phyloP scores from a whole-genome alignment of 2,329 filamentous ascomycete genomes.

The Penicillium griseofulvum region DNA sequence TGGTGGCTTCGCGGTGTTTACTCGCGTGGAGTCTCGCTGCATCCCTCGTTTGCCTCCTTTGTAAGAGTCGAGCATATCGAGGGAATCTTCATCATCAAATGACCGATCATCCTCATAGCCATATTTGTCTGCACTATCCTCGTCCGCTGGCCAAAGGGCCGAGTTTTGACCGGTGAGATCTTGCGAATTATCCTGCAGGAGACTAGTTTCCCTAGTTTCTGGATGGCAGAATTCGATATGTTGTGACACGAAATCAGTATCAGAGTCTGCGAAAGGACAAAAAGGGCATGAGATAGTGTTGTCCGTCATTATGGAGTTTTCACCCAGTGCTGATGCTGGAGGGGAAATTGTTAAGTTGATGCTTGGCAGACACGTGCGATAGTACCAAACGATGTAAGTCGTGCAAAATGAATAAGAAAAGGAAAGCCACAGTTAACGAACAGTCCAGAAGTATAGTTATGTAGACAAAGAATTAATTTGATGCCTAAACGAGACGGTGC shows the following conservation, averaged over 20 bases:
- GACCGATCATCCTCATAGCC: conserved; percentile 5
- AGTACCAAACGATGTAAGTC: neutral
- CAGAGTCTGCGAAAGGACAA: conserved; percentile 44
- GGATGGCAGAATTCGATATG: conserved; percentile 48
- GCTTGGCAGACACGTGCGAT: neutral
- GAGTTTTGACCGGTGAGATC: neutral
- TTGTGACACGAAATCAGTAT: conserved; percentile 40
- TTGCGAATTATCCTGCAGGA: conserved; percentile 15
- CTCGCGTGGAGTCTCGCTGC: conserved; percentile 13
- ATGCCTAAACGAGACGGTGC: conserved; percentile 3
- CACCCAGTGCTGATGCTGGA: neutral
- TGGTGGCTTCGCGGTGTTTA: conserved; percentile 12
- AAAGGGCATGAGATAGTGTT: conserved; percentile 41
- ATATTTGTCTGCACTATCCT: conserved; percentile 29
- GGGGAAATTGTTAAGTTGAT: neutral
- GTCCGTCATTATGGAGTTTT: conserved; percentile 19
- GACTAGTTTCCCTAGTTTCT: conserved; percentile 34
- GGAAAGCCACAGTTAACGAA: neutral
- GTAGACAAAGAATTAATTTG: neutral
- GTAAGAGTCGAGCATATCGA: neutral
- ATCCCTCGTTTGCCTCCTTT: conserved; percentile 17
- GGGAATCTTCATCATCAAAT: conserved; percentile 12
- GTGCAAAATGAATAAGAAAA: neutral
- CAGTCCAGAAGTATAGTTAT: neutral
- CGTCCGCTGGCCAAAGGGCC: conserved; percentile 5